phyloP scores from a whole-genome alignment of 352 stramenopile species.

The Globisporangium solare region DNA sequence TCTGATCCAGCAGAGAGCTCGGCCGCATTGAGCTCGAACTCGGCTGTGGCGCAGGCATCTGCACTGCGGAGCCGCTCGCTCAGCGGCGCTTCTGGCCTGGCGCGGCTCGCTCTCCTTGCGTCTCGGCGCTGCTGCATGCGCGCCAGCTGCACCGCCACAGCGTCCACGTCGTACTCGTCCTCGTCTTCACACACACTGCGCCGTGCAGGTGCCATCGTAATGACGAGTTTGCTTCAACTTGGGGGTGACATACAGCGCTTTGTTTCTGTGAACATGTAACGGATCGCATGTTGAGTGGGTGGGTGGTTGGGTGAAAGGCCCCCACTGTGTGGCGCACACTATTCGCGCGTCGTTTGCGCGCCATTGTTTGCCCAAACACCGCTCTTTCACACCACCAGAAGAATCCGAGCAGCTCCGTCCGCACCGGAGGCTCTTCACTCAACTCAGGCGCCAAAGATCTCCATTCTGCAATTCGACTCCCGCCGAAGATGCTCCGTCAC shows the following conservation, averaged over 20 bases:
- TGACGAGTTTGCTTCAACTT: background rate
- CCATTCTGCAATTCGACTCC: slow-evolving; percentile 6
- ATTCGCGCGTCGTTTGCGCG: background rate
- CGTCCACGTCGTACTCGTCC: slow-evolving; percentile 38
- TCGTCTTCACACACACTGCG: slow-evolving; percentile 11
- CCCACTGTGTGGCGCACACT: background rate
- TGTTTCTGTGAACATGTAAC: background rate
- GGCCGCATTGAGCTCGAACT: slow-evolving; percentile 33
- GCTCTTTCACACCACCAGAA: slow-evolving; percentile 30
- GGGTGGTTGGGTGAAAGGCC: background rate
- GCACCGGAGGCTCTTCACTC: background rate
- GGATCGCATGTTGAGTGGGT: background rate
- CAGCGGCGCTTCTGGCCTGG: background rate
- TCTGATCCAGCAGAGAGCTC: slow-evolving; percentile 24
- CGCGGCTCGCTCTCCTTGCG: background rate
- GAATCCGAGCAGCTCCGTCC: slow-evolving; percentile 20
- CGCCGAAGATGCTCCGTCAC: slow-evolving; percentile 24
- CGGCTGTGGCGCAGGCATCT: background rate
- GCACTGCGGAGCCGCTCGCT: background rate
- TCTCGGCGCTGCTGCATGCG: slow-evolving; percentile 17
- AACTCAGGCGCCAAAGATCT: background rate
- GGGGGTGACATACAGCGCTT: background rate
- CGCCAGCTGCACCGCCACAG: slow-evolving; percentile 35
- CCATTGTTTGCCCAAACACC: slow-evolving; percentile 41
- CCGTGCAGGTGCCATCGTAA: too few relatives aligned